Evolutionary conservation across 257 asterid species (phyloP).

Genomic region (Gentiana dahurica): DNA sequence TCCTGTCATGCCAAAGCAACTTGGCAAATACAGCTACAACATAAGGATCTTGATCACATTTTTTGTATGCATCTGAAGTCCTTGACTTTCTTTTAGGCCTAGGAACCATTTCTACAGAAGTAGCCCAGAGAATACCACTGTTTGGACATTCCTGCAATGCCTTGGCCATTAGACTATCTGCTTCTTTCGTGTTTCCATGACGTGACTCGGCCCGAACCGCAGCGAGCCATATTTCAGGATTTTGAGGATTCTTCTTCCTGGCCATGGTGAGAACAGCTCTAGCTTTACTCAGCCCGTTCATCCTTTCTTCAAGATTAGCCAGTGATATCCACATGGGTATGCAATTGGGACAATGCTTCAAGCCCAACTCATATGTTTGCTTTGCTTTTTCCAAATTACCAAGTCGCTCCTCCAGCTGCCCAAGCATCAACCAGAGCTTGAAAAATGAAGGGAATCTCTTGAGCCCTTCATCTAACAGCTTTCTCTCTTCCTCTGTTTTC

Average conservation of each 20-base stretch:
- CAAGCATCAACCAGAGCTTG: slow-evolving; percentile 88
- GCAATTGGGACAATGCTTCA: slow-evolving; percentile 56
- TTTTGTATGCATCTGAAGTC: slow-evolving; percentile 58
- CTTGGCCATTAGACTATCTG: slow-evolving; percentile 78
- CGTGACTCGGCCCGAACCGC: slow-evolving; percentile 72
- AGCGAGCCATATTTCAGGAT: slow-evolving; percentile 83
- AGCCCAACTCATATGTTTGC: slow-evolving; percentile 52
- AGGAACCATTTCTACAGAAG: slow-evolving; percentile 65
- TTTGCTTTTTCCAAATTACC: slow-evolving; percentile 52
- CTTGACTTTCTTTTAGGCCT: slow-evolving; percentile 62
- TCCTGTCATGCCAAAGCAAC: slow-evolving; percentile 81
- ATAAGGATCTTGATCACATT: slow-evolving; percentile 60
- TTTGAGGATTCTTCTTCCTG: slow-evolving; percentile 70
- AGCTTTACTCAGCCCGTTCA: slow-evolving; percentile 60
- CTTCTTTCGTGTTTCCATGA: slow-evolving; percentile 72
- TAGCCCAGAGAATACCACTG: slow-evolving; percentile 79
- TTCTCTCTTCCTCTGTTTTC: slow-evolving; percentile 62
- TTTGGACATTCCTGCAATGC: slow-evolving; percentile 87
- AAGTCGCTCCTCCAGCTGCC: slow-evolving; percentile 81
- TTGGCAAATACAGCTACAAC: slow-evolving; percentile 73
- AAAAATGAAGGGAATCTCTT: slow-evolving; percentile 63
- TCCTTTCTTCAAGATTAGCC: slow-evolving; percentile 69
- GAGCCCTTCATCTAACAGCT: slow-evolving; percentile 67
- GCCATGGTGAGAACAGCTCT: slow-evolving; percentile 83
- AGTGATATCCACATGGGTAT: slow-evolving; percentile 82